Conservation (phyloP, 192 early-diverging fungal genomes). For the Endogone sp. region DNA sequence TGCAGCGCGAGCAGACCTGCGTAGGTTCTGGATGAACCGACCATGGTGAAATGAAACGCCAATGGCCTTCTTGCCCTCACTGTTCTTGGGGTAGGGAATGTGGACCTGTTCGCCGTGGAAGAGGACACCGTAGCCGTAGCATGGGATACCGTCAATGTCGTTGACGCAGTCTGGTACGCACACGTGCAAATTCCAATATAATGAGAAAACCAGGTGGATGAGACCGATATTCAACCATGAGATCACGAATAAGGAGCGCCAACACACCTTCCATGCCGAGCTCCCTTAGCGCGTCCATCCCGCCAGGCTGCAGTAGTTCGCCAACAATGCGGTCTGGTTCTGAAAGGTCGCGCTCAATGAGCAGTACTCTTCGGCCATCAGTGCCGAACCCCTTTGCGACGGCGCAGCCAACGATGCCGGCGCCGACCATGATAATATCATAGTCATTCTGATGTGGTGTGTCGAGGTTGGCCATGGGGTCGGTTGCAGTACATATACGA, state of each 20-base stretch:
- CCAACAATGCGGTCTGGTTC: constrained; percentile 99
- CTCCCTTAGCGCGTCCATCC: constrained; percentile 72
- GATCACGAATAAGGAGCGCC: no score
- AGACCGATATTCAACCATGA: no score
- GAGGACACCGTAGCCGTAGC: constrained; percentile 82
- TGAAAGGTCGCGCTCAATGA: constrained; percentile 82
- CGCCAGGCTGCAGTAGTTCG: constrained; percentile 94
- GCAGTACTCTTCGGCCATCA: constrained; percentile 67
- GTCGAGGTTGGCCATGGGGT: neutral
- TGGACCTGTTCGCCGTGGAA: constrained; percentile 48
- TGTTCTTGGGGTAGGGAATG: constrained; percentile 65
- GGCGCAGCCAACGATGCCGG: constrained; percentile 90
- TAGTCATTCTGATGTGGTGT: constrained; percentile 25
- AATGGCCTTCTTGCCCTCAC: constrained; percentile 39
- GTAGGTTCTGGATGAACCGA: constrained; percentile 81
- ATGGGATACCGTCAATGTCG: constrained; percentile 80
- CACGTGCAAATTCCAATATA: neutral
- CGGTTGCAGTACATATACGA: no score
- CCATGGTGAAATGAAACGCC: constrained; percentile 95
- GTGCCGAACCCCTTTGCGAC: constrained; percentile 74
- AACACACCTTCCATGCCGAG: constrained; percentile 67
- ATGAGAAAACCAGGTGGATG: no score
- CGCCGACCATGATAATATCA: constrained; percentile 88
- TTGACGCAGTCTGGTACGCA: constrained; percentile 59
- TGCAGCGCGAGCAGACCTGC: constrained; percentile 56